These are phyloP conservation scores for Puccinellia tenuiflora DNA, from an alignment of 176 grass and related monocot species.

Conservation along the genomic window DNA sequence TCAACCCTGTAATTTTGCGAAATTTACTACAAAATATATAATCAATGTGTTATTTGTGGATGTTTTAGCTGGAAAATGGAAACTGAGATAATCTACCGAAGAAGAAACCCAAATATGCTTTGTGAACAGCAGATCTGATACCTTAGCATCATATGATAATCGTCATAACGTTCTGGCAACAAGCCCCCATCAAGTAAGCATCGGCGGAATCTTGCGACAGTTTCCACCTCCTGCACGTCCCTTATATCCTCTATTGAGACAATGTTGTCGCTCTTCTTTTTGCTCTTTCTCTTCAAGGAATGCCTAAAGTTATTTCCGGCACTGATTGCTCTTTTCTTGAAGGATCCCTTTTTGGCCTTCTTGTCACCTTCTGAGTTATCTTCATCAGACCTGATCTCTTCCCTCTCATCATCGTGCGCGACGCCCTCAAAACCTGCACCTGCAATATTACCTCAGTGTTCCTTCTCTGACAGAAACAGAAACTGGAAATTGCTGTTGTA, in stretches of 20 bases:
- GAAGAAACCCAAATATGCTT: neutral
- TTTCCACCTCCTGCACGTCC: slow-evolving; percentile 60
- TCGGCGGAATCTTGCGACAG: slow-evolving; percentile 57
- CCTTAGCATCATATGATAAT: slow-evolving; percentile 89
- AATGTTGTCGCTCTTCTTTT: slow-evolving; percentile 37
- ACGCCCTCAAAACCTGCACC: slow-evolving; percentile 44
- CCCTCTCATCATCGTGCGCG: slow-evolving; percentile 33
- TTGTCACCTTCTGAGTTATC: slow-evolving; percentile 72
- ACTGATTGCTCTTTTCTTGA: slow-evolving; percentile 75
- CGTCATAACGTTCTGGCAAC: slow-evolving; percentile 64
- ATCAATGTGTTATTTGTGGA: neutral
- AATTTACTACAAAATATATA: neutral
- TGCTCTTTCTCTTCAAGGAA: slow-evolving; percentile 64
- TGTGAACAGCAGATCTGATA: slow-evolving; percentile 5
- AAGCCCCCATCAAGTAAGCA: slow-evolving; percentile 51
- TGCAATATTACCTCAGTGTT: slow-evolving; percentile 12
- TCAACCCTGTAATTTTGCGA: neutral
- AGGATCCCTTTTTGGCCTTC: slow-evolving; percentile 49
- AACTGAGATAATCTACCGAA: neutral
- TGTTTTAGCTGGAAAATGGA: neutral
- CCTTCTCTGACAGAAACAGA: neutral
- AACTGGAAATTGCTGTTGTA: neutral
- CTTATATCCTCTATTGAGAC: slow-evolving; percentile 67
- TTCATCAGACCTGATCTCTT: slow-evolving; percentile 58
- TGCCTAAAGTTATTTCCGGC: slow-evolving; percentile 73